Evolutionary conservation across 2,329 filamentous ascomycete genomes (phyloP).

Genomic region (Colletotrichum magnum): DNA sequence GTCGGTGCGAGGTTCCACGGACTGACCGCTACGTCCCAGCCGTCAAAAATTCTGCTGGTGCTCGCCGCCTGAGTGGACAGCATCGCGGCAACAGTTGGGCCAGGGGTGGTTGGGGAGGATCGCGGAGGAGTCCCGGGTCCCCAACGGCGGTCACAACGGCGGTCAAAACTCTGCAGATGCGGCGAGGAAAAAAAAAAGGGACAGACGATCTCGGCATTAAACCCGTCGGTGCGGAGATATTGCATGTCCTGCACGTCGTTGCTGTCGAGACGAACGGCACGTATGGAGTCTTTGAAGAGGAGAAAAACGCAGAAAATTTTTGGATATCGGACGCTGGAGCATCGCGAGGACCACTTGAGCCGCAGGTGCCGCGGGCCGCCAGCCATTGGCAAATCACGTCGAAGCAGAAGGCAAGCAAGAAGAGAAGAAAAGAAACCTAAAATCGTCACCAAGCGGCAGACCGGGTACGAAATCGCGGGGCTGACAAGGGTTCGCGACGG

Average conservation of each 20-base stretch:
- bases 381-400: conserved; percentile 36
- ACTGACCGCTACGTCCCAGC: conserved; percentile 30
- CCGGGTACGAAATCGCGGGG: conserved; percentile 36
- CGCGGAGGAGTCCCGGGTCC: conserved; percentile 17
- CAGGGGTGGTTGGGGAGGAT: conserved; percentile 33
- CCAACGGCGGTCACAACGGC: conserved; percentile 35
- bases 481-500: conserved; percentile 32
- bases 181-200: conserved; percentile 2
- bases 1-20: conserved; percentile 19
- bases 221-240: conserved; percentile 9
- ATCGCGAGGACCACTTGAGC: conserved; percentile 24
- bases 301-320: conserved; percentile 23
- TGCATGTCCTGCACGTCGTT: conserved; percentile 25
- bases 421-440: conserved; percentile 6
- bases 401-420: conserved; percentile 28
- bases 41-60: conserved; percentile 4
- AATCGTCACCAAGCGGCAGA: conserved; percentile 33
- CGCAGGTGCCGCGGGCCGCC: conserved; percentile 35
- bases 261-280: conserved; percentile 30
- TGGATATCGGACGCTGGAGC: conserved; percentile 28
- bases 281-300: conserved; percentile 18
- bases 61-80: conserved; percentile 28
- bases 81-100: conserved; percentile 25
- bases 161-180: conserved; percentile 35
- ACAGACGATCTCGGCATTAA: conserved; percentile 2